A percentile compares a stretch with the other conserved stretches of the same genome.
phyloP scores from a whole-genome alignment of 352 stramenopile species.

The Phytophthora colocasiae region DNA sequence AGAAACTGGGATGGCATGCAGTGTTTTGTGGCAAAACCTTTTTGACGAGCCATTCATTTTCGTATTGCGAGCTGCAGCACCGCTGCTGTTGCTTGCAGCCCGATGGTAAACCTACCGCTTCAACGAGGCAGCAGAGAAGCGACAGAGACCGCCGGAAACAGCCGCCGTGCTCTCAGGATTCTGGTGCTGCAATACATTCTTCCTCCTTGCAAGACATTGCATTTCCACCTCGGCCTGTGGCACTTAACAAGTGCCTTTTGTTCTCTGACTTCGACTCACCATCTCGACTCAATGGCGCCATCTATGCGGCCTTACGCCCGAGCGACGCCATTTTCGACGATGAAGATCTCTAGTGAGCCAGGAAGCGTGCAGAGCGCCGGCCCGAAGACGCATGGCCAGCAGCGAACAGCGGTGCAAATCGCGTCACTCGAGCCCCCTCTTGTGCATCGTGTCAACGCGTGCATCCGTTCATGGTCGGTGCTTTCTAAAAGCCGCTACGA shows the following conservation, averaged over 20 bases:
- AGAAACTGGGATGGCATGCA: too few species aligned
- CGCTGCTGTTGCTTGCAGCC: neutral
- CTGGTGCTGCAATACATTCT: constrained; percentile 1
- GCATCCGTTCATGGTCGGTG: constrained; percentile 14
- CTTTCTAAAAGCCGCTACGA: neutral
- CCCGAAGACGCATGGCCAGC: constrained; percentile 27
- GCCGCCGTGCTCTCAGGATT: constrained; percentile 4
- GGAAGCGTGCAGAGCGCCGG: constrained; percentile 23
- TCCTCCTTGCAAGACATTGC: constrained; percentile 10
- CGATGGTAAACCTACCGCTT: neutral
- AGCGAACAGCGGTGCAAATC: constrained; percentile 29
- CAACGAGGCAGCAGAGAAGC: constrained; percentile 5
- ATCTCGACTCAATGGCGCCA: constrained; percentile 2
- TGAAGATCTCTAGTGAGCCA: constrained; percentile 30
- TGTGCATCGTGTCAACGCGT: neutral
- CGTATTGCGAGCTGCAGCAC: neutral
- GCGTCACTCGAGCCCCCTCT: constrained; percentile 20
- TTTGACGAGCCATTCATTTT: too few species aligned
- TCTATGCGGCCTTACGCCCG: neutral
- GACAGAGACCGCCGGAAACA: constrained; percentile 7
- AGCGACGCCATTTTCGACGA: constrained; percentile 21
- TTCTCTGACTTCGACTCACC: constrained; percentile 1
- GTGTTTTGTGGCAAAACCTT: too few species aligned
- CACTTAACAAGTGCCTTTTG: neutral
- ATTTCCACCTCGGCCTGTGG: constrained; percentile 11